Conservation (phyloP, 140 eudicot genomes). For the Senecio squalidus region DNA sequence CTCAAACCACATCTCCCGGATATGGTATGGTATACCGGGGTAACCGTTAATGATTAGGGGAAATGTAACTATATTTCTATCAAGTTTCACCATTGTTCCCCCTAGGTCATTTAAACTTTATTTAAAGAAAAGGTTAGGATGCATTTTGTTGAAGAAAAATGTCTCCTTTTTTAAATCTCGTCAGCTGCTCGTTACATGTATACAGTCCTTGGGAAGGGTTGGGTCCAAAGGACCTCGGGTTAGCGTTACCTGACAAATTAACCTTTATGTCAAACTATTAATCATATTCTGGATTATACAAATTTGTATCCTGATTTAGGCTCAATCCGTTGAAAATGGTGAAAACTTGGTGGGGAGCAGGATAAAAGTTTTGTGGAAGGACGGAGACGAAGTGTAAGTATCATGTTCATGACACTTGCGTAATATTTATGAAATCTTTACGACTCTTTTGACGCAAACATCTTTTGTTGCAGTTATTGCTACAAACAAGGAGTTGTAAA, state of each 20-base stretch:
- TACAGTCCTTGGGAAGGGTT: too few species aligned
- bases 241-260: too few species aligned
- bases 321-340: neutral
- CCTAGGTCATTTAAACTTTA: too few species aligned
- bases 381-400: neutral
- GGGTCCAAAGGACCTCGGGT: too few species aligned
- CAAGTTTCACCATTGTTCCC: too few species aligned
- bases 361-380: neutral
- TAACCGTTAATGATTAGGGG: neutral
- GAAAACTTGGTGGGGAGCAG: neutral
- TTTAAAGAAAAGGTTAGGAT: too few species aligned
- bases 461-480: neutral
- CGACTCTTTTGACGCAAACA: neutral
- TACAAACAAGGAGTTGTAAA: neutral
- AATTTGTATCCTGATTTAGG: neutral
- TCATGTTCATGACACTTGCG: neutral
- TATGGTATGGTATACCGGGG: slow-evolving; percentile 8
- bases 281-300: neutral
- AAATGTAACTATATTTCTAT: neutral
- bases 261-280: too few species aligned
- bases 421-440: too few species aligned
- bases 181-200: too few species aligned
- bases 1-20: slow-evolving; percentile 26
- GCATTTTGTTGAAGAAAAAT: too few species aligned
- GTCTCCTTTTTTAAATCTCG: too few species aligned